Percentiles rank a stretch among this genome's conserved stretches.
Conservation (phyloP, 106 monocot genomes). For the Phalaenopsis aphrodite region DNA sequence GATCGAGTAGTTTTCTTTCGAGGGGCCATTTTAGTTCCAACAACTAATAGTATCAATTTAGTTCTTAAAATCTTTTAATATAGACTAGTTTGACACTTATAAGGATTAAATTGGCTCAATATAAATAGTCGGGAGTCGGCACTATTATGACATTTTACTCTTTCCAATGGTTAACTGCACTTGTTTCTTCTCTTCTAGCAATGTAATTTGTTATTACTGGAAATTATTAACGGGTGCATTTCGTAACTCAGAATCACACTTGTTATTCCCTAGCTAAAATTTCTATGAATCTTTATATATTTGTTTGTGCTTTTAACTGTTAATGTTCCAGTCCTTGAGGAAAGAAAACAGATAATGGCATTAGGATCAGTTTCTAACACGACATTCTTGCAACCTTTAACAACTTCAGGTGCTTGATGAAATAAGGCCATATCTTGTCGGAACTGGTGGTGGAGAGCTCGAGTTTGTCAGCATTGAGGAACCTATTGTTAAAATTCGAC, state of each 20-base stretch:
- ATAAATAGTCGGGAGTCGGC: too few species aligned
- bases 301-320: not conserved
- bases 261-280: not conserved
- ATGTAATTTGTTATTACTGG: not conserved
- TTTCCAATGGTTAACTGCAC: not conserved
- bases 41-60: too few species aligned
- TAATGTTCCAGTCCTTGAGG: not conserved
- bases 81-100: too few species aligned
- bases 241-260: not conserved
- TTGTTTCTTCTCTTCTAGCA: not conserved
- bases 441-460: conserved; percentile 89
- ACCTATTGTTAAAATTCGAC: conserved; percentile 79
- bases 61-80: too few species aligned
- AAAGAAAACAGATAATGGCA: not conserved
- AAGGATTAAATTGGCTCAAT: too few species aligned
- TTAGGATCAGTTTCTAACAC: not conserved
- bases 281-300: not conserved
- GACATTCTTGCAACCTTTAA: not conserved
- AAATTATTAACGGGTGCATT: not conserved
- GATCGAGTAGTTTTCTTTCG: not conserved
- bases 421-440: conserved; percentile 90
- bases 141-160: too few species aligned
- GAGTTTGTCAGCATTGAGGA: conserved; percentile 77
- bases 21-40: too few species aligned
- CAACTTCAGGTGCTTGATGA: conserved; percentile 81